Evolutionary conservation across 2,329 filamentous ascomycete genomes (phyloP).

Genomic region (Hypoxylon sp.): DNA sequence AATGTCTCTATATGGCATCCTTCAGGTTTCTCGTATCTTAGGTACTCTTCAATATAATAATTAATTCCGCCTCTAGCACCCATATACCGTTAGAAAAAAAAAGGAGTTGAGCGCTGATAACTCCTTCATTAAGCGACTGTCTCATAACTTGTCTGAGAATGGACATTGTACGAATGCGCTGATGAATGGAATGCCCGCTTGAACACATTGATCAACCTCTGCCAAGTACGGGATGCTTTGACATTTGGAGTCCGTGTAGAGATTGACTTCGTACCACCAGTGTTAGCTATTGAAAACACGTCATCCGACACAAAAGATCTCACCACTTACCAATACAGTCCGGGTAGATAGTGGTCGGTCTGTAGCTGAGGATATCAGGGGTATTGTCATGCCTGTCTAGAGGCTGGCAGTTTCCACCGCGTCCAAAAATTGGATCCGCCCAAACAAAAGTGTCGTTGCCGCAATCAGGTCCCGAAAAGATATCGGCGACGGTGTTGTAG

Average conservation of each 20-base stretch:
- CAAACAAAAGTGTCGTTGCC: conserved; percentile 37
- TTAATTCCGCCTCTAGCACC: background rate
- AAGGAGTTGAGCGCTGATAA: background rate
- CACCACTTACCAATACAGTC: conserved; percentile 32
- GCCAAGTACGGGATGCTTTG: conserved; percentile 29
- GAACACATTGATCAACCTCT: conserved; percentile 35
- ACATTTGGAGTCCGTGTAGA: conserved; percentile 39
- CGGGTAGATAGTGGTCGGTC: conserved; percentile 32
- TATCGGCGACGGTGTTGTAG: conserved; percentile 38
- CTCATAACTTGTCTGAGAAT: conserved; percentile 25
- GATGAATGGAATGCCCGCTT: conserved; percentile 39
- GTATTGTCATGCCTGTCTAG: conserved; percentile 38
- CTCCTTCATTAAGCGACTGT: background rate
- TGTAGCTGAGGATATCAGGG: conserved; percentile 42
- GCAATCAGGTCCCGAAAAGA: conserved; percentile 35
- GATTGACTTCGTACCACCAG: conserved; percentile 14
- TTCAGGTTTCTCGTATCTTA: background rate
- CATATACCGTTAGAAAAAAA: background rate
- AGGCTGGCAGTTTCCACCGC: conserved; percentile 38
- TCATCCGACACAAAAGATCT: background rate
- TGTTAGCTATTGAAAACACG: conserved; percentile 4
- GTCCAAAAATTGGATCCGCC: conserved; percentile 42
- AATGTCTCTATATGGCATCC: background rate
- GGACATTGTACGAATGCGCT: conserved; percentile 39
- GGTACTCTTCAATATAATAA: background rate